Evolutionary conservation across 257 asterid genomes (phyloP), one percentile per base, ranked within the genome.

Genomic region (Orobanche coerulescens): DNA sequence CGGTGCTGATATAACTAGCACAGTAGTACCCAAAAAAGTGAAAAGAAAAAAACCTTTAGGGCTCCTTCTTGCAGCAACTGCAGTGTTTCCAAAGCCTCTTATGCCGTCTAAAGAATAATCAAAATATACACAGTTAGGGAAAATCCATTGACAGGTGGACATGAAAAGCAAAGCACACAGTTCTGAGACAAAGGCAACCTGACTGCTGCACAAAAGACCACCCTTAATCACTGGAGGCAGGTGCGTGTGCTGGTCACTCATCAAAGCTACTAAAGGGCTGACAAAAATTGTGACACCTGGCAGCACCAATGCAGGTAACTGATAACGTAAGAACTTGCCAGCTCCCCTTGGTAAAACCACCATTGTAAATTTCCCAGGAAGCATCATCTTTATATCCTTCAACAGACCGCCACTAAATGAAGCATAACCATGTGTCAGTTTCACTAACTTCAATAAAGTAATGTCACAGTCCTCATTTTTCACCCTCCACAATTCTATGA

Each of bases 201-300:
- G 98, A 73, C 78, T 88, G 76, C 98, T 84, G 62, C 79, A 79
- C 65, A 92, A 71, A 66, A 92, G 87, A 64, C 90, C 94, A 24
- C 98, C 98, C 16, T 58, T 79, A 73, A 92, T 79, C 46, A 83
- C 75, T 25, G 89, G 79, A 56, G 95, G 94, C 53, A 88, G 64
- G 58, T 92, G 94, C 75, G 82, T 88, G 63, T 88, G 90, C 75
- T 92, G 98, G 87, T 88, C 98, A 64, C 86, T 81, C 97, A 92
- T 92, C 83, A 92, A 81, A 61, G 98, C 87, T 34, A 92, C 83
- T 67, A 92, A 77, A 66, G 98, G 98, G 72, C 98, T 88, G 42
- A 89, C 86, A 33, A 92, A 97, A 25, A 92, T 76, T 0, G 95
- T 88, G 64, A 82, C 51, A 63, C 98, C 98, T 18, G 82, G 85